These are phyloP conservation scores for Sporothrix variecibatus DNA, from an alignment of 2,329 filamentous ascomycete species.

Conservation along the genomic window DNA sequence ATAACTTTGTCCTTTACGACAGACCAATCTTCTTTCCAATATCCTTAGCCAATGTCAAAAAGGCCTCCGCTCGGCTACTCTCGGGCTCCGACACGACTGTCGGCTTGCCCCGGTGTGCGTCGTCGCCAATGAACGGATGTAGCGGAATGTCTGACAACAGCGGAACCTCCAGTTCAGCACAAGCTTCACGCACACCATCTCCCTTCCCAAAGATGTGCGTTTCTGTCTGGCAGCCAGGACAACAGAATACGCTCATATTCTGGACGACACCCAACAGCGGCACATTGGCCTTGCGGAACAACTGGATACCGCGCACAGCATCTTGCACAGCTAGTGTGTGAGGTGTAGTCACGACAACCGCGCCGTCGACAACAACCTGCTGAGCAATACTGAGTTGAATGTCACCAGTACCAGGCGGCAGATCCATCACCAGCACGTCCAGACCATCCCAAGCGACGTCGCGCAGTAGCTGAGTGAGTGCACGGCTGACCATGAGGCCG, in stretches of 20 bases:
- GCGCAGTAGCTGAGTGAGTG: slow-evolving; percentile 90
- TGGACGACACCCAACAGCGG: slow-evolving; percentile 84
- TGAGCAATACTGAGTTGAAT: slow-evolving; percentile 97
- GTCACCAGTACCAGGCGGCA: slow-evolving; percentile 93
- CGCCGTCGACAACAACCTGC: slow-evolving; percentile 84
- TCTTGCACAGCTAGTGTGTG: slow-evolving; percentile 92
- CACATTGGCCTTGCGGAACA: slow-evolving; percentile 85
- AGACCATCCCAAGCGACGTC: slow-evolving; percentile 92
- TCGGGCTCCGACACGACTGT: slow-evolving; percentile 86
- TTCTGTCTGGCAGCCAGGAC: slow-evolving; percentile 73
- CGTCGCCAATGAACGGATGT: slow-evolving; percentile 81
- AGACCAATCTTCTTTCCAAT: slow-evolving; percentile 51
- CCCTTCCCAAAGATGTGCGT: slow-evolving; percentile 74
- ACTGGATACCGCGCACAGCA: slow-evolving; percentile 85
- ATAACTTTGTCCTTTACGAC: neutral
- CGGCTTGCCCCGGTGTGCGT: slow-evolving; percentile 83
- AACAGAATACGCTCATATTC: slow-evolving; percentile 86
- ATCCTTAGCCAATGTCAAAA: slow-evolving; percentile 66
- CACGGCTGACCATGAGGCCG: slow-evolving; percentile 97
- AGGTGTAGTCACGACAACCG: slow-evolving; percentile 87
- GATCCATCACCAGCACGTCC: slow-evolving; percentile 84
- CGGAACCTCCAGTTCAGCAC: slow-evolving; percentile 70
- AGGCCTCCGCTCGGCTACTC: slow-evolving; percentile 70
- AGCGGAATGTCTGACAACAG: slow-evolving; percentile 87
- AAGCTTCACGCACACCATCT: slow-evolving; percentile 67